Evolutionary conservation across 1,284 basidiomycete genomes (phyloP).

Genomic region (Dichomitus squalens): DNA sequence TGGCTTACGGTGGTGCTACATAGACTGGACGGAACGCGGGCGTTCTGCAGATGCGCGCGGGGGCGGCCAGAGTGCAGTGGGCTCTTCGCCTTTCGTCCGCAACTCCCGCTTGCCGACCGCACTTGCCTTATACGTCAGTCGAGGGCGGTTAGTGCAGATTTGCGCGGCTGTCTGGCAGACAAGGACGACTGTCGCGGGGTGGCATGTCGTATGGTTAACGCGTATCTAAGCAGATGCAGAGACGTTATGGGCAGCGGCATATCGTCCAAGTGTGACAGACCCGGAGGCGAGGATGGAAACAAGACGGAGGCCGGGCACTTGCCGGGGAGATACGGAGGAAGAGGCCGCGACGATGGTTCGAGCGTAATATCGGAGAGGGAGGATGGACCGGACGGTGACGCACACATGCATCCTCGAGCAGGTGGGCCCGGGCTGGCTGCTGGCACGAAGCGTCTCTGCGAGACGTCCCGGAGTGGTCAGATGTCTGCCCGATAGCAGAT

Average conservation of each 20-base stretch:
- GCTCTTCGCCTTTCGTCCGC: background rate
- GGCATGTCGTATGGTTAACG: background rate
- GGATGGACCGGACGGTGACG: slow-evolving; percentile 1
- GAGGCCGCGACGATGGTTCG: background rate
- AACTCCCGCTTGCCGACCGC: background rate
- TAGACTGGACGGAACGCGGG: background rate
- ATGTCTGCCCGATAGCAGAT: slow-evolving; percentile 14
- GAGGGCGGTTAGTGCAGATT: background rate
- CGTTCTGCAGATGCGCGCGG: too few relatives aligned
- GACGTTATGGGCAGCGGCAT: background rate
- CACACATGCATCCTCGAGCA: slow-evolving; percentile 7
- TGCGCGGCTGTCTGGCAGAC: background rate
- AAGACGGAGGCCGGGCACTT: background rate
- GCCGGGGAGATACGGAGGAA: background rate
- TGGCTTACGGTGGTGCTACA: too few relatives aligned
- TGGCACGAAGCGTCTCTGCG: slow-evolving; percentile 6
- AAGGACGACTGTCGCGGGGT: background rate
- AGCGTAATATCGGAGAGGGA: background rate
- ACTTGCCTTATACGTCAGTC: background rate
- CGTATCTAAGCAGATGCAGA: background rate
- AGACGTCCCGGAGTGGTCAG: slow-evolving; percentile 16
- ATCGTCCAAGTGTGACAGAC: background rate
- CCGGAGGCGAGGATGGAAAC: background rate
- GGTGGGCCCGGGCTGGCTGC: background rate
- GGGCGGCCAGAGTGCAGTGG: background rate